Conservation (phyloP, 805 yeast species). For the Hanseniaspora thailandica region DNA sequence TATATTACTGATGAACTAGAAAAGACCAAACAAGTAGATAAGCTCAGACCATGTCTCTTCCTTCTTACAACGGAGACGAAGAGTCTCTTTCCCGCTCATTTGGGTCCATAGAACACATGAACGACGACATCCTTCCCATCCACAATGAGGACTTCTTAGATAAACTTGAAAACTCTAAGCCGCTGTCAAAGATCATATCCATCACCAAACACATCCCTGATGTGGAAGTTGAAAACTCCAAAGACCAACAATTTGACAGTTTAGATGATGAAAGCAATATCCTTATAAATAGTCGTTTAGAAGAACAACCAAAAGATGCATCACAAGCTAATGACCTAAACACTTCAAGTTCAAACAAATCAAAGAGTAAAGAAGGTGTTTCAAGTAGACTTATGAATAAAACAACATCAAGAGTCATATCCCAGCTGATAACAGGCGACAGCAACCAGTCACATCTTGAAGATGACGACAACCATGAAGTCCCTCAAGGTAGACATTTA, state of each 20-base stretch:
- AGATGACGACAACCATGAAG: constrained; percentile 20
- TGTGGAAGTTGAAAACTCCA: constrained; percentile 9
- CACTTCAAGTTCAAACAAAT: not conserved
- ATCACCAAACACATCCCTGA: constrained; percentile 14
- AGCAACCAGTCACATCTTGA: constrained; percentile 11
- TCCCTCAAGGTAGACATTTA: constrained; percentile 64
- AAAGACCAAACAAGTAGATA: too few species aligned
- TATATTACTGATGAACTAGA: too few species aligned
- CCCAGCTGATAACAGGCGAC: constrained; percentile 6
- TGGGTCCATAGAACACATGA: constrained; percentile 1
- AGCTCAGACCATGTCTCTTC: constrained; percentile 6
- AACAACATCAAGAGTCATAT: constrained; percentile 8
- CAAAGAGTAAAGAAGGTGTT: not conserved
- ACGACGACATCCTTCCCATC: not conserved
- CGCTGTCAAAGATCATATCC: constrained; percentile 11
- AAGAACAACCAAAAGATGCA: not conserved
- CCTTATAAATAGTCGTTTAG: not conserved
- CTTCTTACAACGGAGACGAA: not conserved
- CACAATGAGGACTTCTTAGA: constrained; percentile 8
- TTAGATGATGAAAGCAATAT: not conserved
- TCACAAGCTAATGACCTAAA: not conserved
- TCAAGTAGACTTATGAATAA: not conserved
- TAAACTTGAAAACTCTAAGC: constrained; percentile 9
- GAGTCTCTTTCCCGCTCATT: constrained; percentile 2
- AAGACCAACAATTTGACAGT: not conserved